phyloP scores from a whole-genome alignment of 805 yeast species.

The Pichia deserticola region DNA sequence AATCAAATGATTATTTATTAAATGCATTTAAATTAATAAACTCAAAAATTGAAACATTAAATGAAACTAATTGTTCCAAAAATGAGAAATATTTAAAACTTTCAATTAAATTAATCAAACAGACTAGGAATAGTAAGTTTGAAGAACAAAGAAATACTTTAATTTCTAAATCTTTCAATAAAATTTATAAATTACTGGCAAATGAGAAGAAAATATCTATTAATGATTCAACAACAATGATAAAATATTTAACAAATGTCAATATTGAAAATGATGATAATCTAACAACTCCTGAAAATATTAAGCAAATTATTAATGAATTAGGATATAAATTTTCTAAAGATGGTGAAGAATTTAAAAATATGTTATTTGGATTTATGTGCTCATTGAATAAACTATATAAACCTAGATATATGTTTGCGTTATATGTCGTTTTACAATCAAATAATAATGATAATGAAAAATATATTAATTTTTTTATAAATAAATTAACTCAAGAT shows the following conservation, averaged over 20 bases:
- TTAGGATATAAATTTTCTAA: constrained; percentile 3
- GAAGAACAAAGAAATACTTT: neutral
- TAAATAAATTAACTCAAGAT: neutral
- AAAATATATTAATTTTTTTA: constrained; percentile 1
- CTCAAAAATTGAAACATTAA: neutral
- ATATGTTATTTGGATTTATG: constrained; percentile 13
- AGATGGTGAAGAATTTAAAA: constrained; percentile 4
- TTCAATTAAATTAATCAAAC: neutral
- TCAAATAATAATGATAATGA: neutral
- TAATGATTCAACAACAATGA: neutral
- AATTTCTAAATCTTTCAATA: neutral
- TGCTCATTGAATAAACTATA: constrained; percentile 9
- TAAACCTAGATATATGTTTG: constrained; percentile 15
- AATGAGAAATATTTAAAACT: neutral
- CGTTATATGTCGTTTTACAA: constrained; percentile 18
- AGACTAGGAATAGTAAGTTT: neutral
- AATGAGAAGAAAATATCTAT: neutral
- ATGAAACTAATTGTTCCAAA: neutral
- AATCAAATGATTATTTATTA: constrained; percentile 16
- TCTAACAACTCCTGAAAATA: neutral
- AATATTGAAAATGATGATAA: neutral
- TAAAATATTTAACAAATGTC: constrained; percentile 1
- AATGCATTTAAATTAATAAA: constrained; percentile 4
- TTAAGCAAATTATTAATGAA: constrained; percentile 9
- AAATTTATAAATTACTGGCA: neutral